Base-by-base conservation (phyloP, 164 flowering plant genomes). In the Macadamia tetraphylla region DNA sequence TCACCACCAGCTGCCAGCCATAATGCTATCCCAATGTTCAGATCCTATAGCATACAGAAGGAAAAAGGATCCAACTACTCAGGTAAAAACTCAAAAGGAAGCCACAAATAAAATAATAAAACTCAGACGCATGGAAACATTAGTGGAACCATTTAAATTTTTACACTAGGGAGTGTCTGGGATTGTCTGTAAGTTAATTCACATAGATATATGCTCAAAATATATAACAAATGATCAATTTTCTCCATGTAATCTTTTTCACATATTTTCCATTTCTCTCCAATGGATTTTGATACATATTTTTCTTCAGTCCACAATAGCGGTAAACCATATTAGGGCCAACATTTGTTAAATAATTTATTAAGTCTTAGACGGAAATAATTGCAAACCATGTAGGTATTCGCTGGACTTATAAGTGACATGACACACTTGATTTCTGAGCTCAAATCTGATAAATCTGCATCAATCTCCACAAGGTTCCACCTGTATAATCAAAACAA, bases 391-490 rank as follows among this genome's bases (percentile, higher is more conserved):
- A 95, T 95, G 84, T 95, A 95, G n/a, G 98, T 95, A 17, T 84
- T 85, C 63, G 99, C 86, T 73, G 99, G 98, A 81, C 77, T 73
- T 75, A 95, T 88, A 57, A 95, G 94, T 56, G 98, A 87, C 82
- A 75, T 86, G 64, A 95, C 96, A 71, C 85, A 98, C 79, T 86
- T 81, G 51, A 80, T 84, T 81, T 92, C 99, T 53, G 69, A 65
- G 35, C 83, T 73, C 82, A 95, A 79, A 31, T 76, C 77, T 65
- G 85, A 83, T 69, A 95, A 71, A 65, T 87, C 88, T 71, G 96
- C 91, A 90, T 95, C 97, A 70, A 90, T 85, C 81, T 95, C 97
- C 64, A 95, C 93, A 62, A 95, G 96, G 58, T 82, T 93, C 99
- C 99, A 95, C 81, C 99, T 95, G 84, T 73, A 71, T 60, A 65